Conservation (phyloP, 2,329 filamentous ascomycete species). For the Xylaria arbuscula region DNA sequence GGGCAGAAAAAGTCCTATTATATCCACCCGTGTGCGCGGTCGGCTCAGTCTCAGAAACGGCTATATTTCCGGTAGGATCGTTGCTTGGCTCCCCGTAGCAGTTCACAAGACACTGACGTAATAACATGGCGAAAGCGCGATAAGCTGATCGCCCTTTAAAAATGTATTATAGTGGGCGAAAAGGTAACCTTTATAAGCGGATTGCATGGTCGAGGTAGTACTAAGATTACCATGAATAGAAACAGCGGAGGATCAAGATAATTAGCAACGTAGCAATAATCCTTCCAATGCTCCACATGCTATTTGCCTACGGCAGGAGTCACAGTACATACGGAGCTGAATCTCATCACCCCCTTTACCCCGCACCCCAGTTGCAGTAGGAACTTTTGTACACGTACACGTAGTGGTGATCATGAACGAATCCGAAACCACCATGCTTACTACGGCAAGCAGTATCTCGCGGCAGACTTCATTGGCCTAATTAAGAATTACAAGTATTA, state of each 20-base stretch:
- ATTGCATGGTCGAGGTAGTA: slow-evolving; percentile 3
- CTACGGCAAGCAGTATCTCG: neutral
- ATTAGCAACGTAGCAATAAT: neutral
- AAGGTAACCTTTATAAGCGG: neutral
- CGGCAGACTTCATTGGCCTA: neutral
- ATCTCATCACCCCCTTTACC: slow-evolving; percentile 11
- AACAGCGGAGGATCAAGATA: slow-evolving; percentile 1
- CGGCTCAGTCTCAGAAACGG: neutral
- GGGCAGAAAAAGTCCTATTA: neutral
- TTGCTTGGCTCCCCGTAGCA: neutral
- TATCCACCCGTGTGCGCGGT: neutral
- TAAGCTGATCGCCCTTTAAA: neutral
- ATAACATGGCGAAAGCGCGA: neutral
- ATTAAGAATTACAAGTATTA: neutral
- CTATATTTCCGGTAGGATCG: neutral
- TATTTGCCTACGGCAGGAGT: neutral
- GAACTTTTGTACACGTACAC: neutral
- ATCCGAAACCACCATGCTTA: neutral
- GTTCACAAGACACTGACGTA: neutral
- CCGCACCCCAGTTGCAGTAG: neutral
- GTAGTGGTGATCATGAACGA: neutral
- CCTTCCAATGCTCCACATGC: neutral
- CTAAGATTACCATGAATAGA: neutral
- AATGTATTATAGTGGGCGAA: neutral
- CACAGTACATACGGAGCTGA: neutral